Percentiles rank a stretch among this genome's conserved stretches.
Evolutionary conservation across 2,329 filamentous ascomycete species (phyloP).

Genomic region (Cordyceps fumosorosea): DNA sequence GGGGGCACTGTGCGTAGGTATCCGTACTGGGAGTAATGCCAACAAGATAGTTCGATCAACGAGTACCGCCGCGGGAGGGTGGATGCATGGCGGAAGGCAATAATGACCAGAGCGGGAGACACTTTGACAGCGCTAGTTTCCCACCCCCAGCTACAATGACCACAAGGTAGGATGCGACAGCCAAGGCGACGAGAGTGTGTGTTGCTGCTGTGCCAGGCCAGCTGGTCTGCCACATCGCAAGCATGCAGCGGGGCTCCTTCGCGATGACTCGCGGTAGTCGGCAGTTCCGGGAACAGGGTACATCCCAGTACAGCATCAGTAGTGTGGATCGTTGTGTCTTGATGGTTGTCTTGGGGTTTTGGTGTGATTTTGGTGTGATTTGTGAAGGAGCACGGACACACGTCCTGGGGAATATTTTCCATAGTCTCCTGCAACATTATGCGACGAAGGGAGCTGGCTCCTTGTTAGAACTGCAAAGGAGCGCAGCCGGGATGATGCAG

Average conservation of each 20-base stretch:
- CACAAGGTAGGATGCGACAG: neutral
- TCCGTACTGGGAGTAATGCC: neutral
- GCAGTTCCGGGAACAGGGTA: slow-evolving; percentile 13
- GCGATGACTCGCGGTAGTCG: slow-evolving; percentile 15
- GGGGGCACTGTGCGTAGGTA: neutral
- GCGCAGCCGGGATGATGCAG: slow-evolving; percentile 4
- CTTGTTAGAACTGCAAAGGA: neutral
- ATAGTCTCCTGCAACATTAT: slow-evolving; percentile 7
- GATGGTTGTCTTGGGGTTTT: neutral
- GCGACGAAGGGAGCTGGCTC: neutral
- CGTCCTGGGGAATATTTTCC: neutral
- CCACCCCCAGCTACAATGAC: slow-evolving; percentile 3
- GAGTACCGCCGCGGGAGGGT: slow-evolving; percentile 1
- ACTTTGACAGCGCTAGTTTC: slow-evolving; percentile 10
- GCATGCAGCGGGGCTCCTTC: slow-evolving; percentile 5
- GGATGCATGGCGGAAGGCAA: neutral
- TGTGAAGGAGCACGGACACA: slow-evolving; percentile 9
- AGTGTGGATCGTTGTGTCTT: slow-evolving; percentile 9
- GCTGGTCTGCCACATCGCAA: slow-evolving; percentile 9
- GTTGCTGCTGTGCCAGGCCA: neutral
- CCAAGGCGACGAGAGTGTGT: neutral
- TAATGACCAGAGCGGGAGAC: neutral
- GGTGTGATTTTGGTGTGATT: slow-evolving; percentile 8
- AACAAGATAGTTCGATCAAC: neutral
- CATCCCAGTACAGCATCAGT: slow-evolving; percentile 12